Base-by-base conservation (phyloP, 768 basidiomycete genomes). In the Mycena crocata region DNA sequence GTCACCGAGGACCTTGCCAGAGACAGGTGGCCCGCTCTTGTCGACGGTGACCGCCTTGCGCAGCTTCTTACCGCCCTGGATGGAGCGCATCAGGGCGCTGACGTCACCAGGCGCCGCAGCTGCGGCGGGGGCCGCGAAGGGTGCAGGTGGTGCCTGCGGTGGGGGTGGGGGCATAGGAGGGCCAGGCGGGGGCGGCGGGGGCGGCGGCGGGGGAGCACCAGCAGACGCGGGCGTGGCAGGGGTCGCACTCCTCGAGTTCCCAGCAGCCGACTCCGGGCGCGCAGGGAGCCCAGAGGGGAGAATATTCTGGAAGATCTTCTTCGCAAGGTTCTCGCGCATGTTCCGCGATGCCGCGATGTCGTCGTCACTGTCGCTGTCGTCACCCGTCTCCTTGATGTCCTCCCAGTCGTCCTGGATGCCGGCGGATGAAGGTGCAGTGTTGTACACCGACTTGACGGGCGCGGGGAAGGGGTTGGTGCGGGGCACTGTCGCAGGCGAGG, bases 1-100 rank as follows among this genome's bases (percentile, higher is more conserved):
- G 68, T 93, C 93, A 15, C 93, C 95, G 23, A 98, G 65, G 8
- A 99, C 93, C 60, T 79, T 87, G 8, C 97, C 96, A 30, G 91
- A 86, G 19, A 90, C 81, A 0, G 85, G 77, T 5, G 92, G 87
- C 0, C 75, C 89, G 69, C 93, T 94, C 73, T 92, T 90, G 76
- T 98, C 97, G 55, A 92, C 87, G 0, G 96, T 99, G 66, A 88
- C 85, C 1, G 93, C 80, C 75, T 93, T 93, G 57, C 85, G 84
- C 68, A 99, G 80, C 65, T 83, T 86, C 51, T 86, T 78, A 2
- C 95, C 95, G 15, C 85, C 82, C 74, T 95, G 91, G 67, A 99
- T 99, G 10, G 94, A 89, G 23, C 80, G 78, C 72, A 99, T 78
- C 19, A 99, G 80, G 0, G 91, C 94, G 63, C 84, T 80, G 28